Percentiles rank a stretch among this genome's conserved stretches.
phyloP scores from a whole-genome alignment of 306 rosid genomes.

The Ormosia semicastrata region DNA sequence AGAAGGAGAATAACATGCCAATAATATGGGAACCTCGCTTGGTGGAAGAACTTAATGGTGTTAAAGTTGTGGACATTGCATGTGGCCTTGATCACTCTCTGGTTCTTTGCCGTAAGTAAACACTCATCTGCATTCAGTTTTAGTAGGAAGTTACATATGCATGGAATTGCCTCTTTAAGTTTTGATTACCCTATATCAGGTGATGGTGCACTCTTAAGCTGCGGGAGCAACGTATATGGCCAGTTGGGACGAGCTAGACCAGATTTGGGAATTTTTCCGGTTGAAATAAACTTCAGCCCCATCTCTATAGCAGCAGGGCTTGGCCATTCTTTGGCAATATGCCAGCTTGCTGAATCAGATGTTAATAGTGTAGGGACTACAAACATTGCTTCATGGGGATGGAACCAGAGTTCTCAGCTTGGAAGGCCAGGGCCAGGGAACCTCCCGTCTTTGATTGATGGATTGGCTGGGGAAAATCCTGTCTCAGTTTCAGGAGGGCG shows the following conservation, averaged over 20 bases:
- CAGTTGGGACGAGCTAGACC: conserved; percentile 68
- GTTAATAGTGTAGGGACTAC: conserved; percentile 29
- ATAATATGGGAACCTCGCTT: conserved; percentile 78
- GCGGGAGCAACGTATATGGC: conserved; percentile 79
- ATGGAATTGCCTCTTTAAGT: not conserved
- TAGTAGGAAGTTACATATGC: not conserved
- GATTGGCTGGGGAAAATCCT: conserved; percentile 62
- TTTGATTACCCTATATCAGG: conserved; percentile 51
- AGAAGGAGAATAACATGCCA: conserved; percentile 77
- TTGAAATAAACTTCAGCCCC: conserved; percentile 52
- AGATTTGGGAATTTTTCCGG: conserved; percentile 72
- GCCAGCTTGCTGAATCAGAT: conserved; percentile 42
- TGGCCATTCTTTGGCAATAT: conserved; percentile 91
- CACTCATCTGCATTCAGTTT: conserved; percentile 13
- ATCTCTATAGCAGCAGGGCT: conserved; percentile 75
- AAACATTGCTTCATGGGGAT: conserved; percentile 80
- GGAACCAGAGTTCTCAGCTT: conserved; percentile 83
- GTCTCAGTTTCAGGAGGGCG: conserved; percentile 75
- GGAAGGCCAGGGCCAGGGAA: conserved; percentile 68
- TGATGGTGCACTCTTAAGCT: conserved; percentile 65
- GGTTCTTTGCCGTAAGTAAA: conserved; percentile 68
- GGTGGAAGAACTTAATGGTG: conserved; percentile 55
- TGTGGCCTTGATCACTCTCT: conserved; percentile 96
- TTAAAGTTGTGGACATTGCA: conserved; percentile 70
- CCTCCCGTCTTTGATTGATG: conserved; percentile 55